Evolutionary conservation across 768 basidiomycete genomes (phyloP), one percentile per base, ranked within the genome.

Genomic region (Leccinum barrowsii): DNA sequence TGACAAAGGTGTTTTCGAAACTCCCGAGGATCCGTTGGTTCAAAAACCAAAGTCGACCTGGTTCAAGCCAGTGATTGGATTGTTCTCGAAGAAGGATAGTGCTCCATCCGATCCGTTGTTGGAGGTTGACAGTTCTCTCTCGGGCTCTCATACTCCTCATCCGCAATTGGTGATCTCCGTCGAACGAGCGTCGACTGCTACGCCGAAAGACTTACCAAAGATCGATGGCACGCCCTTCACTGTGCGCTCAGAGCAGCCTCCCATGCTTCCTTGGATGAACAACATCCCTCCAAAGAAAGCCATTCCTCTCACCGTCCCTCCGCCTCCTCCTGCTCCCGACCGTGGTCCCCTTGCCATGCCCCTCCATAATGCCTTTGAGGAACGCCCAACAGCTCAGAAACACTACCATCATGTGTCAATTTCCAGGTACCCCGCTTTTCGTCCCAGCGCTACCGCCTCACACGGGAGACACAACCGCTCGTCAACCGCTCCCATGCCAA

Each of bases 131-230:
- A 55, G 64, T 15, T 63, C 66, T 2, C 7, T 46, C 22, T 57
- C 65, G 5, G 58, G 49, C 28, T 50, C 52, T 57, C 56, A 48
- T 34, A 59, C 63, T 54, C 66, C 63, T 55, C 66, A 64, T 42
- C 77, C 77, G 10, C 66, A 68, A 30, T 67, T 84, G 63, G 73
- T 75, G 11, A 77, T 85, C 58, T 77, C 77, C 3, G 72, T 79
- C n/a, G 73, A 76, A 30, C 72, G 66, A 55, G 74, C 79, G 17
- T 69, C 75, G n/a, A 64, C 60, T 4, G 58, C 69, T 4, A 70
- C 64, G 19, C 59, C 58, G 2, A 63, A 54, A 19, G 56, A 62
- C 59, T 62, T 75, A 0, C 74, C 74, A 10, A 64, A 59, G 35
- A 61, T 75, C 34, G 77, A 75, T 30, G 54, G 40, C 30, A 63